These are phyloP conservation scores for Phaseolus coccineus DNA, from an alignment of 331 rosid genomes.

Conservation along the genomic window DNA sequence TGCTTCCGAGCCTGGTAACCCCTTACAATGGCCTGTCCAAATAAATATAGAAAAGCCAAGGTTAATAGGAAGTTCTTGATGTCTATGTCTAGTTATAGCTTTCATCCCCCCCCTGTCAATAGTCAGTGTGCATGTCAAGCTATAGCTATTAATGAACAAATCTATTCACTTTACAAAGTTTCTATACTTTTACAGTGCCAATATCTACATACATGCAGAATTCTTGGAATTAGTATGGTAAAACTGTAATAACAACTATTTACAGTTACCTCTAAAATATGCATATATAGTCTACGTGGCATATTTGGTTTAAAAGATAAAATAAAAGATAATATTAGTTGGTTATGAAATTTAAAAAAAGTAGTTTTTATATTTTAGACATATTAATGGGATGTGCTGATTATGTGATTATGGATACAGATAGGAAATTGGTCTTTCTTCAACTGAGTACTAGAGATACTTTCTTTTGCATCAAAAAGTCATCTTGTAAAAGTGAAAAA, in stretches of 20 bases:
- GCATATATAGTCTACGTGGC: too few relatives aligned
- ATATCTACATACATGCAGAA: conserved; percentile 30
- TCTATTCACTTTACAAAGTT: neutral
- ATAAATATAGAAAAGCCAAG: conserved; percentile 29
- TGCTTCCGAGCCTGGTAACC: conserved; percentile 89
- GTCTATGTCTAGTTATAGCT: neutral
- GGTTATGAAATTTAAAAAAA: too few relatives aligned
- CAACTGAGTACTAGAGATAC: too few relatives aligned
- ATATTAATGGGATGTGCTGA: too few relatives aligned
- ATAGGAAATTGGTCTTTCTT: too few relatives aligned
- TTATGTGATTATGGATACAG: too few relatives aligned
- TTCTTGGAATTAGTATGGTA: conserved; percentile 29
- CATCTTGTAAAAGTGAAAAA: too few relatives aligned
- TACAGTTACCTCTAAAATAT: too few relatives aligned
- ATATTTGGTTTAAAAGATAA: too few relatives aligned
- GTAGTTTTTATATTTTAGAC: too few relatives aligned
- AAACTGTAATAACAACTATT: conserved; percentile 24
- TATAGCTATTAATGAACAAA: neutral
- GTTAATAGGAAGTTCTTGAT: conserved; percentile 27
- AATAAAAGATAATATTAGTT: too few relatives aligned
- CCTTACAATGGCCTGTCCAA: conserved; percentile 88
- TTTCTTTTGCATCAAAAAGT: too few relatives aligned
- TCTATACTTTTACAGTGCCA: neutral
- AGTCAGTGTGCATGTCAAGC: conserved; percentile 15
- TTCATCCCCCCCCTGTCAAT: neutral